phyloP scores from a whole-genome alignment of 2,329 filamentous ascomycete species.

The Acephala macrosclerotiorum region DNA sequence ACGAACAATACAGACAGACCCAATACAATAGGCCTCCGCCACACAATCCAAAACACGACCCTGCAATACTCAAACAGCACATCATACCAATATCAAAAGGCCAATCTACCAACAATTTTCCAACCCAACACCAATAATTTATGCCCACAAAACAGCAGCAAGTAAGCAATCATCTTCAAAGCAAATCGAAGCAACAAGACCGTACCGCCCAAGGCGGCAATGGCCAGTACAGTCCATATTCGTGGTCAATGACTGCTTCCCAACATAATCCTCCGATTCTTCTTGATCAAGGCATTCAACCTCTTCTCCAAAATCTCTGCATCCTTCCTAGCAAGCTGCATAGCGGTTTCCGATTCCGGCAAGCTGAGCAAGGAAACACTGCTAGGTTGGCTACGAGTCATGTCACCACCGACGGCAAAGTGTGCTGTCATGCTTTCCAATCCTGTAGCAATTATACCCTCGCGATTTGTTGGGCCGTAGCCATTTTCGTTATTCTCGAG shows the following conservation, averaged over 20 bases:
- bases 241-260: constrained; percentile 45
- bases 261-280: constrained; percentile 62
- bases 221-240: constrained; percentile 15
- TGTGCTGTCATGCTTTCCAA: constrained; percentile 44
- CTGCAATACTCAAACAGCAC: neutral
- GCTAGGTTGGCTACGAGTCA: constrained; percentile 38
- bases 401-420: constrained; percentile 41
- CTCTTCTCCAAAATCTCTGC: constrained; percentile 69
- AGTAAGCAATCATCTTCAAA: constrained; percentile 17
- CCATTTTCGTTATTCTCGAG: constrained; percentile 31
- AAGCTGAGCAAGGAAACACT: constrained; percentile 61
- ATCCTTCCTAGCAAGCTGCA: constrained; percentile 60
- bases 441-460: constrained; percentile 41
- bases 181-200: constrained; percentile 15
- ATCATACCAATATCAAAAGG: neutral
- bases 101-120: neutral
- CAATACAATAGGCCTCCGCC: neutral
- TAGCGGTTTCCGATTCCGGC: constrained; percentile 67
- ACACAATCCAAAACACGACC: neutral
- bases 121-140: constrained; percentile 9
- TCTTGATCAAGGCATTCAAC: constrained; percentile 64
- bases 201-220: constrained; percentile 15
- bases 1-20: neutral
- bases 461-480: constrained; percentile 33
- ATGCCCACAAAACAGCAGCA: constrained; percentile 12